phyloP scores from a whole-genome alignment of 2,329 filamentous ascomycete species.

The Zymoseptoria crescenta region DNA sequence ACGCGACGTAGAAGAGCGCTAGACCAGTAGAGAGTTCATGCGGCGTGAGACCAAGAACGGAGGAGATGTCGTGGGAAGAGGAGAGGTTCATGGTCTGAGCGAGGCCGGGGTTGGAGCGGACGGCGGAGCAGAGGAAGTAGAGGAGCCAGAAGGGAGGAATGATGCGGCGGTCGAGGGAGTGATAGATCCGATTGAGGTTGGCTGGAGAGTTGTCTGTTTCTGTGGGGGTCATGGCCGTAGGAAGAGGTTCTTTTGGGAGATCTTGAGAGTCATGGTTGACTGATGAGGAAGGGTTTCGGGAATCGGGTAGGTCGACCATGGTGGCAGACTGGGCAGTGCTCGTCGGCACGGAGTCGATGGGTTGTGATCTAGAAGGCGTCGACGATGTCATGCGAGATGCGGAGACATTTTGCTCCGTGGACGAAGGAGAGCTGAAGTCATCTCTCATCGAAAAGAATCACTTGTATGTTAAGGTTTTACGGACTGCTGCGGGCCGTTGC shows the following conservation, averaged over 20 bases:
- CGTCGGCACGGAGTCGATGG: background rate
- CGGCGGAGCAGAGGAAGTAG: constrained; percentile 87
- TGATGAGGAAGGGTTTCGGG: background rate
- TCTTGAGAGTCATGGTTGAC: background rate
- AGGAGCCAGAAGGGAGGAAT: constrained; percentile 71
- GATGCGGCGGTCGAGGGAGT: constrained; percentile 24
- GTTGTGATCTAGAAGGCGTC: no score
- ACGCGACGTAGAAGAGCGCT: constrained; percentile 85
- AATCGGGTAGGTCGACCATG: background rate
- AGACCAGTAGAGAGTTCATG: constrained; percentile 78
- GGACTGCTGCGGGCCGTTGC: background rate
- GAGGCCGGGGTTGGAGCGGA: constrained; percentile 83
- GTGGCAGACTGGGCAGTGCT: background rate
- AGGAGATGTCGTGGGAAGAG: constrained; percentile 64
- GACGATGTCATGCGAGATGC: background rate
- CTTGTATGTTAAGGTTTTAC: background rate
- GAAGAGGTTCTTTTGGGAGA: background rate
- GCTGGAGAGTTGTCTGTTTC: background rate
- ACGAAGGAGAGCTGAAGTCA: background rate
- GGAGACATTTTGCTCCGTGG: background rate
- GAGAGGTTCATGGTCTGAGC: constrained; percentile 86
- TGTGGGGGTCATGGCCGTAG: background rate
- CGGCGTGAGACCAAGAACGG: constrained; percentile 58
- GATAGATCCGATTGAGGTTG: constrained; percentile 17
- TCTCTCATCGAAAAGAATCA: background rate